phyloP scores from a whole-genome alignment of 768 basidiomycete genomes.

The Lentinula aciculospora region DNA sequence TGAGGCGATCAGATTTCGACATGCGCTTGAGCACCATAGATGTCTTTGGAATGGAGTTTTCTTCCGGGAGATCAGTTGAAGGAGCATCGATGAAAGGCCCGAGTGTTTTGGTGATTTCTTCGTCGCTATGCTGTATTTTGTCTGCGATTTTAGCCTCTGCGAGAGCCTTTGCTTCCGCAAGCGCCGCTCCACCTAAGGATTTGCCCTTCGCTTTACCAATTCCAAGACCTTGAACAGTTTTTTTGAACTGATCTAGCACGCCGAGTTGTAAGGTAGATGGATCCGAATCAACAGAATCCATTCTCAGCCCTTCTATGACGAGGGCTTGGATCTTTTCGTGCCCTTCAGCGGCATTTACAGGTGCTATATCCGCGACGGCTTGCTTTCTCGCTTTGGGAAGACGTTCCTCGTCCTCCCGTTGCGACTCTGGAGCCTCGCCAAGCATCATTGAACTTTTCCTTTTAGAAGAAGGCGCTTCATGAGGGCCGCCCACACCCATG shows the following conservation, averaged over 20 bases:
- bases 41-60: not conserved
- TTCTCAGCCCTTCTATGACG: slow-evolving; percentile 16
- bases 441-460: slow-evolving; percentile 60
- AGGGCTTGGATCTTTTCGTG: not conserved
- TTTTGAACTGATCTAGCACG: slow-evolving; percentile 63
- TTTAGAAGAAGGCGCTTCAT: slow-evolving; percentile 33
- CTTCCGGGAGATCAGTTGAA: not conserved
- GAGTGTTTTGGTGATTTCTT: slow-evolving; percentile 18
- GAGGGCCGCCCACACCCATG: slow-evolving; percentile 12
- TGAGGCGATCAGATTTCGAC: slow-evolving; percentile 30
- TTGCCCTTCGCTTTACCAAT: slow-evolving; percentile 54
- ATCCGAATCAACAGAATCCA: slow-evolving; percentile 12
- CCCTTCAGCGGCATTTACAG: slow-evolving; percentile 10
- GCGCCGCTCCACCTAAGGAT: slow-evolving; percentile 53
- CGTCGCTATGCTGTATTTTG: slow-evolving; percentile 46
- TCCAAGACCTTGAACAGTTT: slow-evolving; percentile 64
- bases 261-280: slow-evolving; percentile 31
- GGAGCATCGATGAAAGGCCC: slow-evolving; percentile 4
- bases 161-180: slow-evolving; percentile 62
- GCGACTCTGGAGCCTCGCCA: slow-evolving; percentile 13
- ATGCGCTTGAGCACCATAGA: slow-evolving; percentile 10
- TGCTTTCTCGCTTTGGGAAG: slow-evolving; percentile 46
- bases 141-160: slow-evolving; percentile 70
- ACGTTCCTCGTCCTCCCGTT: slow-evolving; percentile 34
- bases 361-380: slow-evolving; percentile 27